Evolutionary conservation across 1,284 basidiomycete species (phyloP), one percentile per base, ranked within the genome.

Genomic region (Ganoderma multipileum): DNA sequence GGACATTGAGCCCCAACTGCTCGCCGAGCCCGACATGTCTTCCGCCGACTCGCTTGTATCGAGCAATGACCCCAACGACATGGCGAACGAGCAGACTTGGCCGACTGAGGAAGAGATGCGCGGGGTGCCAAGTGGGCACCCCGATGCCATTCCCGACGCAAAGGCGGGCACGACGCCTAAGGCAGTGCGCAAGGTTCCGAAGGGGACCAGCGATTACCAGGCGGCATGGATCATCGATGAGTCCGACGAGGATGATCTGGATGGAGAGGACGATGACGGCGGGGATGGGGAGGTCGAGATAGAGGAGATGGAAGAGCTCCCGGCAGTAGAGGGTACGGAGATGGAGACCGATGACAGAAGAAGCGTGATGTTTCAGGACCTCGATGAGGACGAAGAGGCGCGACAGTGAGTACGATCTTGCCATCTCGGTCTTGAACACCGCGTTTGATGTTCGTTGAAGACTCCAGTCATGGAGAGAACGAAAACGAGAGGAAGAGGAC

Each of bases 41-140:
- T 84, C 89, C 1, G 95, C 94, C 0, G 97, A 99, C 79, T 97
- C 97, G 6, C 83, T 99, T 38, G 87, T 95, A 2, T 95, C 94
- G 0, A 92, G 89, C 69, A 98, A 99, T 77, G 90, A 92, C 39
- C 94, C 94, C 0, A 96, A 99, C 75, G 89, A 95, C 69, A 86
- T 98, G 81, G 90, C 87, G 18, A 97, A 97, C 77, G 97, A 99
- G 77, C 97, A 99, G 81, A 99, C 97, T 0, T 99, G 97, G 97
- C 97, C 97, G 0, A 98, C 96, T 0, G 96, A 99, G 78, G 97
- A 99, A 74, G 97, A 99, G 79, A 95, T 99, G 91, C 84, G 83
- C 3, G 83, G 80, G 3, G 81, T 77, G 1, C 76, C 69, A n/a
- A 72, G 68, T 2, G 58, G 38, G 11, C 80, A 82, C 71, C 50